phyloP scores from a whole-genome alignment of 441 rosid genomes.

The Melastoma candidum region DNA sequence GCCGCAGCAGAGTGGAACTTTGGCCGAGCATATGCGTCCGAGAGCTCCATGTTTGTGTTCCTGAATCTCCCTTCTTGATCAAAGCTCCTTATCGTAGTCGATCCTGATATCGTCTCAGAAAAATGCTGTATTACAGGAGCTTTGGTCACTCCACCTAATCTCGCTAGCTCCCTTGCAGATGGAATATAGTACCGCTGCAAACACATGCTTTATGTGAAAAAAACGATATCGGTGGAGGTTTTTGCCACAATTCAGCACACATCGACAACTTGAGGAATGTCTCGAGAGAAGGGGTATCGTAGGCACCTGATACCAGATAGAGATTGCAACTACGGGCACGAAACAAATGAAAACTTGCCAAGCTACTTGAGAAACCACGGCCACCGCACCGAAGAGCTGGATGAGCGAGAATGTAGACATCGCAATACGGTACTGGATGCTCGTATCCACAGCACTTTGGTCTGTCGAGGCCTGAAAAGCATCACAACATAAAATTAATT shows the following conservation, averaged over 20 bases:
- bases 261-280: no score
- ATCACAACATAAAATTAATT: no score
- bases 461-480: constrained; percentile 8
- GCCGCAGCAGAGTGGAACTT: constrained; percentile 63
- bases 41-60: constrained; percentile 47
- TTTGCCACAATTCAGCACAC: no score
- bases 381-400: constrained; percentile 1
- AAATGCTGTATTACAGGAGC: constrained; percentile 87
- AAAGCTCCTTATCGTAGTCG: constrained; percentile 78
- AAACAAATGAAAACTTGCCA: constrained; percentile 7
- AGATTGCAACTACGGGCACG: constrained; percentile 1
- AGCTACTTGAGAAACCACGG: constrained; percentile 7
- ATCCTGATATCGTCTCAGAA: constrained; percentile 72
- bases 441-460: constrained; percentile 2
- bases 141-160: constrained; percentile 70
- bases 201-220: no score
- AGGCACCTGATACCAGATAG: constrained; percentile 12
- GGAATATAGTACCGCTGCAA: constrained; percentile 63
- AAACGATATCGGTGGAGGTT: no score
- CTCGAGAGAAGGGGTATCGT: neutral
- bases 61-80: constrained; percentile 64
- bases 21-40: constrained; percentile 70
- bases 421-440: neutral
- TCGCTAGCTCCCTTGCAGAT: constrained; percentile 70
- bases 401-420: constrained; percentile 2